Base-by-base conservation (phyloP, 2,329 filamentous ascomycete species). In the Penicillium sp. region DNA sequence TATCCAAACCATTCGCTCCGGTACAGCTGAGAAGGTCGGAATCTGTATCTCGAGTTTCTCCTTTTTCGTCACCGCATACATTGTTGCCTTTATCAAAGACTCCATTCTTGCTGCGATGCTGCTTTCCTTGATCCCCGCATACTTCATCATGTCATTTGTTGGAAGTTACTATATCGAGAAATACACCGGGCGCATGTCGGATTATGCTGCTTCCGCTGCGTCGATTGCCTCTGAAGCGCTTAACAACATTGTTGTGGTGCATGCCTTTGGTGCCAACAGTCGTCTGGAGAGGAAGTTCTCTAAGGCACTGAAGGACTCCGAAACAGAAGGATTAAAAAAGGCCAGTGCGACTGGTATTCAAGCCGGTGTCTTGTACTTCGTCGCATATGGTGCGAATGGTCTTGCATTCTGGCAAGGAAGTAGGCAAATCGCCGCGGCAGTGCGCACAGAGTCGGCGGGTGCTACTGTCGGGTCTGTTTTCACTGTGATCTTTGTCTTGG, bases 11-110 rank as follows among this genome's bases (percentile, higher is more conserved):
- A 80, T 87, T 45, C 83, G 84, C 59, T 76, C 77, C 0, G 84
- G 84, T 13, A 85, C 83, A 0, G 82, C 80, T 1, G 84, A 87
- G 65, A 87, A 87, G 63, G 82, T 85, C 15, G 83, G 83, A 45
- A 78, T 85, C 31, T 77, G 78, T 55, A 72, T 87, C 4, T 75
- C 77, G 22, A 81, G 77, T 44, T 64, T 79, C 9, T 80, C 80
- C 2, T 87, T 85, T 64, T 86, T 86, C 60, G 62, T 85, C 46
- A 81, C 83, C 0, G 79, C 82, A 3, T 86, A 84, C 53, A 72
- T 82, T 4, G 78, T 87, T 15, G 81, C 82, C 2, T 87, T 87
- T 55, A 77, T 81, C 62, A 81, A 83, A 58, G 75, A 84, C 57
- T 72, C 77, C 15, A 73, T 73, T 43, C 72, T 87, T 8, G 81